phyloP scores from a whole-genome alignment of 1,284 basidiomycete genomes.

The Mrakiaceae sp. region DNA sequence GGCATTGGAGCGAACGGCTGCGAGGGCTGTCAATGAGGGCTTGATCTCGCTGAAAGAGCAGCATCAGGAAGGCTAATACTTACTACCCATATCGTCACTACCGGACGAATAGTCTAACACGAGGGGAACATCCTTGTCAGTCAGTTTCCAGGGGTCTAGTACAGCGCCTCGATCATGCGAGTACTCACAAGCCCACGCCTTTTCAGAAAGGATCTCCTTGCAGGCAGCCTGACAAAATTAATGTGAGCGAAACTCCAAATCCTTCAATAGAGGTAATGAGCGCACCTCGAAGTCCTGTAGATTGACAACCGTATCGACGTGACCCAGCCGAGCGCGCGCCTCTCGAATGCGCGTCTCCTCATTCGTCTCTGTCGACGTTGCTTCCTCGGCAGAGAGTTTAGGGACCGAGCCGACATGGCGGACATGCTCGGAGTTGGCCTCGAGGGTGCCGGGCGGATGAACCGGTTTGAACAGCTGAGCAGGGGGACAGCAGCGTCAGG shows the following conservation, averaged over 20 bases:
- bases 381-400: slow-evolving; percentile 22
- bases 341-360: slow-evolving; percentile 60
- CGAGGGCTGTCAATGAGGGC: background rate
- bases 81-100: slow-evolving; percentile 39
- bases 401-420: background rate
- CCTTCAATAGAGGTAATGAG: background rate
- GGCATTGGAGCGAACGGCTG: slow-evolving; percentile 27
- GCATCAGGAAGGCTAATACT: slow-evolving; percentile 24
- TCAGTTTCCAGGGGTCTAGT: background rate
- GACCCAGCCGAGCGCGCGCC: slow-evolving; percentile 46
- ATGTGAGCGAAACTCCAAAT: background rate
- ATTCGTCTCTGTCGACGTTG: slow-evolving; percentile 46
- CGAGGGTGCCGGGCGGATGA: slow-evolving; percentile 2
- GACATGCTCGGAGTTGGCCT: background rate
- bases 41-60: background rate
- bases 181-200: slow-evolving; percentile 41
- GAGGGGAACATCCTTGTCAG: background rate
- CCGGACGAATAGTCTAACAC: slow-evolving; percentile 33
- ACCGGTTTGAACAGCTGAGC: background rate
- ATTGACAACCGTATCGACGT: slow-evolving; percentile 55
- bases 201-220: slow-evolving; percentile 34
- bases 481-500: too few relatives aligned
- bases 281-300: slow-evolving; percentile 52
- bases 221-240: slow-evolving; percentile 22
- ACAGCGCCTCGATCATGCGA: background rate